phyloP scores from a whole-genome alignment of 2,329 filamentous ascomycete genomes.

The Curvularia verruculosa region DNA sequence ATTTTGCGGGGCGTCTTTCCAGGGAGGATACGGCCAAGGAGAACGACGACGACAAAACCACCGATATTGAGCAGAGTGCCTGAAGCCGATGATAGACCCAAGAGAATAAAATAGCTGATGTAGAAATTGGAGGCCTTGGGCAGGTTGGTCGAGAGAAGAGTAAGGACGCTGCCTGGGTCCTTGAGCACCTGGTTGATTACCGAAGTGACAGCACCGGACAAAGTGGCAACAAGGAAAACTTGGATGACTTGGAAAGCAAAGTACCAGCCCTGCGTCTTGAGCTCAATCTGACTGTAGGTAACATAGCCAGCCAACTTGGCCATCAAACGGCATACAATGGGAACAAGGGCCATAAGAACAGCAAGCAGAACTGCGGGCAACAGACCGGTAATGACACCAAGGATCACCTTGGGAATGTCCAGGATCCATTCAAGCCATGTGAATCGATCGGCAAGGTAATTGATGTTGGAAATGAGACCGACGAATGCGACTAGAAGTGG shows the following conservation, averaged over 20 bases:
- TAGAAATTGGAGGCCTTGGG: constrained; percentile 94
- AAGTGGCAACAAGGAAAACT: constrained; percentile 86
- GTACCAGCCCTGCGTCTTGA: constrained; percentile 90
- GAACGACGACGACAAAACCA: constrained; percentile 80
- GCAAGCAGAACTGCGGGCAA: constrained; percentile 53
- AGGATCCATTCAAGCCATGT: constrained; percentile 52
- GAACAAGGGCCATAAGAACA: constrained; percentile 53
- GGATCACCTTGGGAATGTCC: constrained; percentile 48
- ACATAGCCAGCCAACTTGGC: constrained; percentile 48
- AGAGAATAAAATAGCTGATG: constrained; percentile 90
- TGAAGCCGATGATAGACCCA: constrained; percentile 62
- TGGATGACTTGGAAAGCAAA: constrained; percentile 94
- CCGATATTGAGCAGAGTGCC: constrained; percentile 73
- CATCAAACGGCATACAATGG: constrained; percentile 50
- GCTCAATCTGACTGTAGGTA: constrained; percentile 55
- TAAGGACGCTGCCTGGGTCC: constrained; percentile 66
- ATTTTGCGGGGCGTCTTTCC: constrained; percentile 56
- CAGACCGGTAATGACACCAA: constrained; percentile 56
- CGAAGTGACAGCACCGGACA: constrained; percentile 78
- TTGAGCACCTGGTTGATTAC: constrained; percentile 61
- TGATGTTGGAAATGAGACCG: constrained; percentile 54
- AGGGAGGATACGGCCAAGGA: constrained; percentile 70
- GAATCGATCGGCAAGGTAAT: constrained; percentile 49
- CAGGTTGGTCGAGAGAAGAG: constrained; percentile 72
- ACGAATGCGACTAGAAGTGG: constrained; percentile 48